Evolutionary conservation across 192 early-diverging fungal genomes (phyloP).

Genomic region (Dispira parvispora): DNA sequence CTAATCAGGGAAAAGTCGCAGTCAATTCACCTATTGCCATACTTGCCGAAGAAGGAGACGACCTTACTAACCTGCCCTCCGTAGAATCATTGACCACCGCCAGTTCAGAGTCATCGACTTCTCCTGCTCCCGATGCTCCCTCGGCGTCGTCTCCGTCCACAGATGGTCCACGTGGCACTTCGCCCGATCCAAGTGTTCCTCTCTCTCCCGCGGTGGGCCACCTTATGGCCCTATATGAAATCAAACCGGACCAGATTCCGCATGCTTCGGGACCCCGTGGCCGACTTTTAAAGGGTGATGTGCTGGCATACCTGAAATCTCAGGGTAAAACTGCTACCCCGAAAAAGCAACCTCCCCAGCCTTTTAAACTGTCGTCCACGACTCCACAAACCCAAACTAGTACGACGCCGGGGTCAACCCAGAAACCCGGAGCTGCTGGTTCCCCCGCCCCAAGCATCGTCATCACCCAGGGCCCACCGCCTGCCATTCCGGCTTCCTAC

Average conservation of each 20-base stretch:
- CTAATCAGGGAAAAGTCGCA: conserved; percentile 32
- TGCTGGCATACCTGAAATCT: conserved; percentile 36
- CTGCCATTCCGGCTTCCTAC: conserved; percentile 16
- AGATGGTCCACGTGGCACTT: conserved; percentile 20
- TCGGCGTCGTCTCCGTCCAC: conserved; percentile 15
- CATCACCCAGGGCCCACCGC: background rate
- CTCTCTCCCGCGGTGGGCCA: conserved; percentile 35
- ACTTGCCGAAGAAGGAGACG: conserved; percentile 78
- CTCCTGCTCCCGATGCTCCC: conserved; percentile 17
- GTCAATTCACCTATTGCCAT: conserved; percentile 69
- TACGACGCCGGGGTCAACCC: background rate
- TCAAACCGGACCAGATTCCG: conserved; percentile 25
- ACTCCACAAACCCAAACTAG: background rate
- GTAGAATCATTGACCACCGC: conserved; percentile 23
- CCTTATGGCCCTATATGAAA: conserved; percentile 26
- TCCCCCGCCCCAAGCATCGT: conserved; percentile 12
- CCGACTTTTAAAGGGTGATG: conserved; percentile 59
- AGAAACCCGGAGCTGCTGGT: conserved; percentile 10
- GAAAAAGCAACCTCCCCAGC: background rate
- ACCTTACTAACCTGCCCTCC: conserved; percentile 57
- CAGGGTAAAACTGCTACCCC: conserved; percentile 31
- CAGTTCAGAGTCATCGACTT: background rate
- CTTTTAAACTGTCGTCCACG: conserved; percentile 10
- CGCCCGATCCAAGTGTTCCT: conserved; percentile 14
- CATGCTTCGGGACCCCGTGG: conserved; percentile 49